These are phyloP conservation scores for Entomortierella parvispora DNA, from an alignment of 192 early-diverging fungal genomes.

Conservation along the genomic window DNA sequence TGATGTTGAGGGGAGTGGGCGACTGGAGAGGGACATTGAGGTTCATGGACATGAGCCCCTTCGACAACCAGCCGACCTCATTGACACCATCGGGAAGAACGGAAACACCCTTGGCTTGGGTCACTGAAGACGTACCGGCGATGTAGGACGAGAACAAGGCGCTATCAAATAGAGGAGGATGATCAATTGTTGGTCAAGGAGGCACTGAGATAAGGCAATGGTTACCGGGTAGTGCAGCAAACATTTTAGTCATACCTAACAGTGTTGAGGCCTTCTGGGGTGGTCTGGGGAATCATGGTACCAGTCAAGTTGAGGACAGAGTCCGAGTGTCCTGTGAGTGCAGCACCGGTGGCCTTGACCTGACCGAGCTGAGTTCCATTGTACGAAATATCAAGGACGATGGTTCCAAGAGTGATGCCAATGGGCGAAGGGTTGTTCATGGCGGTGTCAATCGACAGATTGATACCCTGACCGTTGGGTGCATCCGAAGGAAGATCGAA, in stretches of 20 bases:
- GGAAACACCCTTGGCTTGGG: conserved; percentile 59
- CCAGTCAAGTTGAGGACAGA: conserved; percentile 61
- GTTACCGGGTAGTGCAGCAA: no score
- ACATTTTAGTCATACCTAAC: conserved; percentile 48
- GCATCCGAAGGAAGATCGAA: conserved; percentile 56
- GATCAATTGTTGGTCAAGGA: not conserved
- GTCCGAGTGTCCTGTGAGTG: conserved; percentile 30
- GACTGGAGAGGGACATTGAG: conserved; percentile 61
- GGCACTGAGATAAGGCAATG: not conserved
- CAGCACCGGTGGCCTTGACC: conserved; percentile 65
- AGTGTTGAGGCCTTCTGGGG: conserved; percentile 53
- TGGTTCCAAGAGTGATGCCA: conserved; percentile 58
- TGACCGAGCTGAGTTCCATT: conserved; percentile 57
- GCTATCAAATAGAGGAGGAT: conserved; percentile 9
- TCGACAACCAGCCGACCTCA: conserved; percentile 60
- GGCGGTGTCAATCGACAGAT: conserved; percentile 69
- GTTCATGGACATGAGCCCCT: conserved; percentile 60
- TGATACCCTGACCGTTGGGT: conserved; percentile 66
- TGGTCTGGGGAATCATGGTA: conserved; percentile 59
- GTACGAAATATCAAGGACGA: conserved; percentile 57
- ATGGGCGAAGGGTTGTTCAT: conserved; percentile 68
- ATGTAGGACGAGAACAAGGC: conserved; percentile 63
- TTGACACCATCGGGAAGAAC: conserved; percentile 60
- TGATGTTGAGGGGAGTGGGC: conserved; percentile 54
- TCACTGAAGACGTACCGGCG: conserved; percentile 56